Conservation (phyloP, 2,329 filamentous ascomycete species). For the Colletotrichum tropicale region DNA sequence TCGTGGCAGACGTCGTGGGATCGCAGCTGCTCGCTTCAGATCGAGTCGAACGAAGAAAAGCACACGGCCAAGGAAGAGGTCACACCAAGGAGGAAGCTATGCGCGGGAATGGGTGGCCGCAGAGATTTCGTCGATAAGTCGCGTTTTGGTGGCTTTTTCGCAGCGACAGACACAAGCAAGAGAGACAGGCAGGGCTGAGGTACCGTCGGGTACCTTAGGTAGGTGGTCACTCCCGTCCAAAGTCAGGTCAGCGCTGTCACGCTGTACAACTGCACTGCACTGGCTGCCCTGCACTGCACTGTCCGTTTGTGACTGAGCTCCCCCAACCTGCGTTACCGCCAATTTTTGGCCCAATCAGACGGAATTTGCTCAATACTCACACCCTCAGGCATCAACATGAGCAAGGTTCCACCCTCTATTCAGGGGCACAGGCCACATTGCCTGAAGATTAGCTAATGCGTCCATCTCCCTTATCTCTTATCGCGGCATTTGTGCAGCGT, state of each 20-base stretch:
- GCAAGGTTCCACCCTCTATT: not conserved
- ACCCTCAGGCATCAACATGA: slow-evolving; percentile 11
- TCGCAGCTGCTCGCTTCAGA: not conserved
- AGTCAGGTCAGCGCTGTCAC: not conserved
- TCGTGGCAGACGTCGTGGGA: not conserved
- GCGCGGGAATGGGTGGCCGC: not conserved
- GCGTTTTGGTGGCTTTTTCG: slow-evolving; percentile 5
- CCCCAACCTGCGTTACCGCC: slow-evolving; percentile 7
- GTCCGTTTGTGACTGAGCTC: not conserved
- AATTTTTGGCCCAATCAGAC: slow-evolving; percentile 2
- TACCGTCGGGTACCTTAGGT: not conserved
- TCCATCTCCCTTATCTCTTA: not conserved
- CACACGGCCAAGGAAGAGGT: not conserved
- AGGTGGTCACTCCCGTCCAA: not conserved
- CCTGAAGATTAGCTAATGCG: not conserved
- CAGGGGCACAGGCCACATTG: slow-evolving; percentile 13
- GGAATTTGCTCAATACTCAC: not conserved
- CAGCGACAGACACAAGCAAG: not conserved
- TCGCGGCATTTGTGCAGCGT: not conserved
- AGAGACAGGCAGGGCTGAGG: not conserved
- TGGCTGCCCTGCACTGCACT: not conserved
- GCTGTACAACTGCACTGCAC: not conserved
- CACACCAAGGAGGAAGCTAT: not conserved
- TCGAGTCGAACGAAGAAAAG: not conserved
- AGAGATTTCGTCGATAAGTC: slow-evolving; percentile 1